Conservation (phyloP, 768 basidiomycete genomes). For the Russula compacta region DNA sequence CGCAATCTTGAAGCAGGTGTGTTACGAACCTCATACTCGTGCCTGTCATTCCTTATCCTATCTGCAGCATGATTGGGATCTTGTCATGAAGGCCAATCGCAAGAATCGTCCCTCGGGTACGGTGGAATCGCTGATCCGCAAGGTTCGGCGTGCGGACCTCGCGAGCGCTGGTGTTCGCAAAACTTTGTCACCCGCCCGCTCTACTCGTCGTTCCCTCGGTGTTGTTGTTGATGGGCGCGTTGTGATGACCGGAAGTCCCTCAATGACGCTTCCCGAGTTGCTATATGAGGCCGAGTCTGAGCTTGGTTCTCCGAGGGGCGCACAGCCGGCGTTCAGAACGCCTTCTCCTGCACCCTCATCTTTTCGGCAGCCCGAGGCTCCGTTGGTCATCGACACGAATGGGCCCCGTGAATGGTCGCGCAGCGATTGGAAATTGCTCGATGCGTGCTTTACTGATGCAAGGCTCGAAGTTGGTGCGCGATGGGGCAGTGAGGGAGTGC, state of each 20-base stretch:
- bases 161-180: conserved; percentile 17
- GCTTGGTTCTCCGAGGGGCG: conserved; percentile 11
- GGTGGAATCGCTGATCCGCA: conserved; percentile 28
- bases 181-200: conserved; percentile 6
- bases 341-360: conserved; percentile 9
- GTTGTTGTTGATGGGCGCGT: conserved; percentile 42
- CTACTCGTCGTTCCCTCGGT: conserved; percentile 22
- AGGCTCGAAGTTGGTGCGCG: conserved; percentile 40
- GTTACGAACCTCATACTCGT: conserved; percentile 18
- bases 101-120: conserved; percentile 27
- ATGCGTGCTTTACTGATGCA: conserved; percentile 70
- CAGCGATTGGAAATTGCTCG: conserved; percentile 72
- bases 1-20: conserved; percentile 83
- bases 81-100: conserved; percentile 46
- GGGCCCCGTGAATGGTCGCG: conserved; percentile 48
- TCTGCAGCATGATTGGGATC: conserved; percentile 74
- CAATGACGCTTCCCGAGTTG: conserved; percentile 45
- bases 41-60: neutral
- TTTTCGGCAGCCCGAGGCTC: neutral
- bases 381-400: conserved; percentile 9
- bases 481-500: conserved; percentile 24
- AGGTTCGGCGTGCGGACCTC: conserved; percentile 12
- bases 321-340: conserved; percentile 11
- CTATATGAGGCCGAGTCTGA: conserved; percentile 50
- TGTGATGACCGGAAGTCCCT: conserved; percentile 45